These are phyloP conservation scores for Boletus reticuloceps DNA, from an alignment of 768 basidiomycete species.

Conservation along the genomic window DNA sequence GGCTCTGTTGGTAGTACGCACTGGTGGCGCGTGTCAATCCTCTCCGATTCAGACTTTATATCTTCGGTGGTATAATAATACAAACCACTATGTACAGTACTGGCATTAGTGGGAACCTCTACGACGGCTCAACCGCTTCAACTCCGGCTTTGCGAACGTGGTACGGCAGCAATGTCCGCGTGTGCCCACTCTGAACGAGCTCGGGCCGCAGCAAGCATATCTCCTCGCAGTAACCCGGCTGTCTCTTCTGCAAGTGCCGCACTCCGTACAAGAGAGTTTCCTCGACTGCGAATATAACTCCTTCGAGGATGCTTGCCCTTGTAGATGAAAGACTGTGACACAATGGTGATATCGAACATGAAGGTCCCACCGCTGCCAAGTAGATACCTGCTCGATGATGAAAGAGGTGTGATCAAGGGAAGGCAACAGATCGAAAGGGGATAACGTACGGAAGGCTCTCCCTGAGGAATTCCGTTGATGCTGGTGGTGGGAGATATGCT, in stretches of 20 bases:
- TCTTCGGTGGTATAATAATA: background rate
- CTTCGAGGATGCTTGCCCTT: constrained; percentile 43
- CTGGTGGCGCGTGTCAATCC: no score
- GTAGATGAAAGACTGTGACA: constrained; percentile 82
- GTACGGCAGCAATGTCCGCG: constrained; percentile 17
- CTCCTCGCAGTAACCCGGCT: constrained; percentile 45
- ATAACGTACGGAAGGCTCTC: constrained; percentile 81
- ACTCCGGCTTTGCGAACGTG: constrained; percentile 39
- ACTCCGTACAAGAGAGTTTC: constrained; percentile 26
- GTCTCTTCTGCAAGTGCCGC: constrained; percentile 44
- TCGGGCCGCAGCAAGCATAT: constrained; percentile 33
- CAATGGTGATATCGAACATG: constrained; percentile 89
- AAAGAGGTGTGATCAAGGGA: background rate
- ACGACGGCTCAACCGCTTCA: constrained; percentile 14
- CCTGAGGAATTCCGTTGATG: constrained; percentile 62
- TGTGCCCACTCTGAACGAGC: constrained; percentile 22
- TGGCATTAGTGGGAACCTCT: background rate
- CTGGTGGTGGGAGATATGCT: constrained; percentile 52
- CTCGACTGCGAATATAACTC: constrained; percentile 21
- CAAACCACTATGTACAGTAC: background rate
- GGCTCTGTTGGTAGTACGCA: background rate
- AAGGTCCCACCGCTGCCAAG: constrained; percentile 92
- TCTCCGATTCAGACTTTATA: background rate
- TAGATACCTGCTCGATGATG: constrained; percentile 56
- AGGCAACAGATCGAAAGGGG: background rate